These are phyloP conservation scores for Gnomoniopsis smithogilvyi DNA, from an alignment of 2,329 filamentous ascomycete genomes.

Conservation along the genomic window DNA sequence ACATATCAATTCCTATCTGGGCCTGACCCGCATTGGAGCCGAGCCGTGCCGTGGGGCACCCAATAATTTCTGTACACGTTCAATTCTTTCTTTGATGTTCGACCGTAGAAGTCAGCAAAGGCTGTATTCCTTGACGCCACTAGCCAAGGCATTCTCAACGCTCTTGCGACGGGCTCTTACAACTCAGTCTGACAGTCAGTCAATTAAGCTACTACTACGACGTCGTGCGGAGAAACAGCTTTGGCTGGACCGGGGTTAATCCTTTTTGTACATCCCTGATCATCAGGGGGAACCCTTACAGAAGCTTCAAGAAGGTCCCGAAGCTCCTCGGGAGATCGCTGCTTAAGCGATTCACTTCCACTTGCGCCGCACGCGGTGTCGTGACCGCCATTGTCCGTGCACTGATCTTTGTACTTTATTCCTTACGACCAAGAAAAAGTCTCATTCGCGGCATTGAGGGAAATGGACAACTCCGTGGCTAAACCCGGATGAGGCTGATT, in stretches of 20 bases:
- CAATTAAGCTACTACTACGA: not conserved
- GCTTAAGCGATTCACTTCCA: not conserved
- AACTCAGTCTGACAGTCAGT: too few species aligned
- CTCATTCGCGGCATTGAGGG: not conserved
- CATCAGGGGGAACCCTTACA: not conserved
- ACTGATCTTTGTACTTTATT: not conserved
- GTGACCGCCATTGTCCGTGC: not conserved
- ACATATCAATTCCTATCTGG: not conserved
- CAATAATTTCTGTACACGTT: too few species aligned
- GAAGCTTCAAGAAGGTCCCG: not conserved
- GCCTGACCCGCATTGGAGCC: not conserved
- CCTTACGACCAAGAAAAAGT: too few species aligned
- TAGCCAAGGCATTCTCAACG: not conserved
- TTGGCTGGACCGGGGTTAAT: not conserved
- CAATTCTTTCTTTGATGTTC: too few species aligned
- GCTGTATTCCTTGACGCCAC: too few species aligned
- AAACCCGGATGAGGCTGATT: not conserved
- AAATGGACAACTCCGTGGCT: not conserved
- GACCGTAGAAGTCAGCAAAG: too few species aligned
- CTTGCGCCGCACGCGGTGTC: not conserved
- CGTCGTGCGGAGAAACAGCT: not conserved
- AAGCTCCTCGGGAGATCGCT: not conserved
- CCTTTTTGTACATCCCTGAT: not conserved
- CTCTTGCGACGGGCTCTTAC: too few species aligned
- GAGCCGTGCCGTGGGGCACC: not conserved